Percentiles rank a stretch among this genome's conserved stretches.
Evolutionary conservation across 345 rosid species (phyloP).

Genomic region (Kernera saxatilis): DNA sequence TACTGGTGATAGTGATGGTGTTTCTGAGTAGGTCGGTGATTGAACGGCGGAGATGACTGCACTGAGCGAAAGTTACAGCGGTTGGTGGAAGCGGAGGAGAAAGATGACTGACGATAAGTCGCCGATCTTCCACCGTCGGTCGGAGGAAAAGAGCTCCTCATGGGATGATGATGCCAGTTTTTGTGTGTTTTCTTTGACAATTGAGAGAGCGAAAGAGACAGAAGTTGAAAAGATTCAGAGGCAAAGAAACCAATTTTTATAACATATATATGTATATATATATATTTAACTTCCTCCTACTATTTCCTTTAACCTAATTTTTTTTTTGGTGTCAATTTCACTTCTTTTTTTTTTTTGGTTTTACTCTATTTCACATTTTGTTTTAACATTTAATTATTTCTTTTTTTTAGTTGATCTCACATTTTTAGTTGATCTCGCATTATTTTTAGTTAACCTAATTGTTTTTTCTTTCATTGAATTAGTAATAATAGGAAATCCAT

Average conservation of each 20-base stretch:
- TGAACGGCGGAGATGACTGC: conserved; percentile 1
- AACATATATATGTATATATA: no score
- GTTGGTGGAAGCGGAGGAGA: background rate
- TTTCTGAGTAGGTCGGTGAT: background rate
- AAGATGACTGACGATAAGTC: conserved; percentile 3
- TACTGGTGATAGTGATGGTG: conserved; percentile 7
- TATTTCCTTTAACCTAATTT: background rate
- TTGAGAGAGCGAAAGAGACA: background rate
- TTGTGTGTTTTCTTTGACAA: background rate
- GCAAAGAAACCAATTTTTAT: background rate
- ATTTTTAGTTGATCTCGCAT: no score
- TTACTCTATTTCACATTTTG: no score
- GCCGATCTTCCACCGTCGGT: conserved; percentile 10
- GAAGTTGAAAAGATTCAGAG: conserved; percentile 7
- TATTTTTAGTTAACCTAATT: no score
- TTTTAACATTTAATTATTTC: no score
- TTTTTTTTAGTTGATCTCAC: no score
- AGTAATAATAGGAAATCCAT: no score
- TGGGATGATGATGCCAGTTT: conserved; percentile 19
- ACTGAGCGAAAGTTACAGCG: background rate
- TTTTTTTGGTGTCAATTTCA: no score
- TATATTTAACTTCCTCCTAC: no score
- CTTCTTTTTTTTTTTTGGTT: no score
- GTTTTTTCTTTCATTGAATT: no score
- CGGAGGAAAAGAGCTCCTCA: conserved; percentile 24